Evolutionary conservation across 2,329 filamentous ascomycete genomes (phyloP).

Genomic region (Monosporascus sp.): DNA sequence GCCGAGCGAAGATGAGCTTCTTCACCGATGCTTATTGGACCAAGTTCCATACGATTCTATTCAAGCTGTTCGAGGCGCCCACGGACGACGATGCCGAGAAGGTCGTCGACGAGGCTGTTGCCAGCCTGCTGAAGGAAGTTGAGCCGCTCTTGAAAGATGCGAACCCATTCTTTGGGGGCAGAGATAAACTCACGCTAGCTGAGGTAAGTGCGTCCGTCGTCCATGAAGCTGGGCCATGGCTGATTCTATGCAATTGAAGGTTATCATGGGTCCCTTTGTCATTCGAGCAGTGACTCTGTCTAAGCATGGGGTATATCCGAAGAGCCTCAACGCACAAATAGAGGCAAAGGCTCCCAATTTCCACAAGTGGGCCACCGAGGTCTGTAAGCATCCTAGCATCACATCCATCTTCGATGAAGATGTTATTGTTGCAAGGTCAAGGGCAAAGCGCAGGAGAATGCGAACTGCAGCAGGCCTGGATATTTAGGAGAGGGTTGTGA

Average conservation of each 20-base stretch:
- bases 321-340: conserved; percentile 40
- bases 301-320: conserved; percentile 50
- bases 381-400: conserved; percentile 60
- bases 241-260: conserved; percentile 33
- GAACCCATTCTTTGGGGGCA: conserved; percentile 60
- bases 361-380: conserved; percentile 59
- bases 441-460: not conserved
- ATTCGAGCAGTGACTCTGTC: conserved; percentile 52
- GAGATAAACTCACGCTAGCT: conserved; percentile 61
- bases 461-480: not conserved
- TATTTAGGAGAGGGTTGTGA: not conserved
- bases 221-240: not conserved
- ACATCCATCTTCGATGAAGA: conserved; percentile 56
- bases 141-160: conserved; percentile 61
- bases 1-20: conserved; percentile 62
- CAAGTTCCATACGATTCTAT: conserved; percentile 45
- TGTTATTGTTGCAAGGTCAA: conserved; percentile 21
- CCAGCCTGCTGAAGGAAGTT: conserved; percentile 60
- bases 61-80: conserved; percentile 30
- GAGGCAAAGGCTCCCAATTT: conserved; percentile 58
- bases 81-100: conserved; percentile 45
- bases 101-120: conserved; percentile 46
- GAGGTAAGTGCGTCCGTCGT: conserved; percentile 49
- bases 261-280: conserved; percentile 61
- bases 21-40: conserved; percentile 66